Base-by-base conservation (phyloP, 1,284 basidiomycete species). In the Apiotrichum veenhuisii region DNA sequence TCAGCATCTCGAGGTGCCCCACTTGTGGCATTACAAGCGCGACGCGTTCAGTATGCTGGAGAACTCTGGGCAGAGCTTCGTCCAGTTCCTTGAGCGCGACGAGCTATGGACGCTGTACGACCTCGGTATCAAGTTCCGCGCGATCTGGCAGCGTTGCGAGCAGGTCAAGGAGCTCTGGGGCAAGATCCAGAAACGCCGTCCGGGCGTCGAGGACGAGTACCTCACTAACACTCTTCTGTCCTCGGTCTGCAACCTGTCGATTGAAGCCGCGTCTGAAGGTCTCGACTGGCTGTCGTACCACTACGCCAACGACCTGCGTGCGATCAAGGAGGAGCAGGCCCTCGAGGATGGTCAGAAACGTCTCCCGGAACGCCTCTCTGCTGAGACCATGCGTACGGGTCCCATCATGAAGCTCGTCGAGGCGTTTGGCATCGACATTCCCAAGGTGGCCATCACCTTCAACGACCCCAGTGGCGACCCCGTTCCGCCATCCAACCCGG, bases 11-110 rank as follows among this genome's bases (percentile, higher is more conserved):
- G 96, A 99, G 72, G 92, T 96, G 10, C 92, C 96, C 0, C 96
- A 93, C 75, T 86, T 99, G 62, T 97, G 88, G 86, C 85, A 87
- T 27, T 91, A 98, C 79, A 90, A 91, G 69, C 85, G 90, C 49
- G 96, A 98, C 47, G 64, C 62, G 1, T 71, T 75, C 50, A 68
- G 69, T 50, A 56, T 71, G 2, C 56, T 75, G 22, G 73, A 75
- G 55, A 65, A 70, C 52, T 65, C 70, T 41, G 73, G 73, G 12
- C 64, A 63, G 46, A 64, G 52, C 22, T 64, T 64, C 0, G 67
- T 73, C 0, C 86, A 89, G 62, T 84, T 95, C 37, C 82, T 98
- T 54, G 83, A 78, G 61, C 80, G 87, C 56, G 80, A 85, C 52
- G 91, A 97, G 67, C 75, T 97, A 10, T 98, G 94, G 94, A 83